Evolutionary conservation across 2,329 filamentous ascomycete species (phyloP), one percentile per base, ranked within the genome.

Genomic region (Phialophora expanda): DNA sequence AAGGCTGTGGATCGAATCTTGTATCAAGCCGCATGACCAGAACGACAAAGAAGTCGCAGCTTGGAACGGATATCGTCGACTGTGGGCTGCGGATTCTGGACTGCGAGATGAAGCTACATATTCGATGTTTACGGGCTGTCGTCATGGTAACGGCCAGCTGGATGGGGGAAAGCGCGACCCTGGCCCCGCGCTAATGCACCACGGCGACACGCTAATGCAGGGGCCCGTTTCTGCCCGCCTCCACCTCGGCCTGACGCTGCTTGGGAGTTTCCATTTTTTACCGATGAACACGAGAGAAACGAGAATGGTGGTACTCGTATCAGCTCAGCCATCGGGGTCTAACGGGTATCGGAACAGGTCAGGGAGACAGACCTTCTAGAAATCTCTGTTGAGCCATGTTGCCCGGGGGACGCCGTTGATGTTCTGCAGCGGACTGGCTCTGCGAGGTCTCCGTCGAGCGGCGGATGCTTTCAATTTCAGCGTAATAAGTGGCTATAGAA

Each of bases 171-270:
- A 32, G 48, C 20, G 46, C 5, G 28, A 28, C 48, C 14, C 28
- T n/a, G 7, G 20, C 14, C 20, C 24, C 14, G 5, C 58, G 34
- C 58, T 61, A 61, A 54, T 28, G 22, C 14, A 26, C 3, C 11
- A 48, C 30, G 26, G 58, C 17, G 50, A 34, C 46, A 51, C 57
- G 34, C 64, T 66, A 66, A 57, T 66, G 64, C 64, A 66, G 64
- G 64, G 64, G 59, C 54, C 64, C 53, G 38, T 24, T 50, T 30
- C 48, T 58, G 24, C 14, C 62, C n/a, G 1, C 6, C 17, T 41
- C 55, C 44, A 54, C 17, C 38, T 44, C 38, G 38, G 20, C 17
- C 38, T n/a, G 12, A 17, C 38, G 17, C 17, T 2, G 14, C 38
- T 30, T 30, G 28, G 7, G 28, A 2, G 30, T 30, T 30, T 30